phyloP scores from a whole-genome alignment of 2,329 filamentous ascomycete genomes.

The Fusarium lateritium region DNA sequence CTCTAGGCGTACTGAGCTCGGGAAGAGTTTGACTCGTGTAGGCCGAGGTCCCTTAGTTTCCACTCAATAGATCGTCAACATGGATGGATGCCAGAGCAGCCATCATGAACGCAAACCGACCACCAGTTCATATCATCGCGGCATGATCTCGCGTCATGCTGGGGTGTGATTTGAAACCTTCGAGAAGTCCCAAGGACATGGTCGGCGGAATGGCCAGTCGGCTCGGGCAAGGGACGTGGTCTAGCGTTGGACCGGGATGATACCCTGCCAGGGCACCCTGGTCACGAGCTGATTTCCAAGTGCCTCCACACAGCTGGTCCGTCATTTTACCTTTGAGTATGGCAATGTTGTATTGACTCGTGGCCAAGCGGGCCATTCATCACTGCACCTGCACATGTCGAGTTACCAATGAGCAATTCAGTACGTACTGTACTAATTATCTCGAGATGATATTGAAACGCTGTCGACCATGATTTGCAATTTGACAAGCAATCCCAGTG shows the following conservation, averaged over 20 bases:
- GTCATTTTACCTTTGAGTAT: slow-evolving; percentile 39
- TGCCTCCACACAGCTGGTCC: slow-evolving; percentile 34
- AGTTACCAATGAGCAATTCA: slow-evolving; percentile 1
- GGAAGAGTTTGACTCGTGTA: slow-evolving; percentile 23
- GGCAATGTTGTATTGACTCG: slow-evolving; percentile 44
- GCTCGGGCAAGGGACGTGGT: slow-evolving; percentile 36
- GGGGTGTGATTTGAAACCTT: slow-evolving; percentile 49
- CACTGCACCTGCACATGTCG: slow-evolving; percentile 26
- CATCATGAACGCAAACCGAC: slow-evolving; percentile 35
- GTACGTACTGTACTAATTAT: background rate
- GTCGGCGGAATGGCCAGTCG: slow-evolving; percentile 49
- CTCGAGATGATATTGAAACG: slow-evolving; percentile 22
- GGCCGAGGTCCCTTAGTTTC: slow-evolving; percentile 35
- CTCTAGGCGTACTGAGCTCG: background rate
- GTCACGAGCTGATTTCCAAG: slow-evolving; percentile 47
- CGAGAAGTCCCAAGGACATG: slow-evolving; percentile 52
- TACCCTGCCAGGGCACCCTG: slow-evolving; percentile 30
- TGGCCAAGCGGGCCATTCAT: slow-evolving; percentile 42
- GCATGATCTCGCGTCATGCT: slow-evolving; percentile 50
- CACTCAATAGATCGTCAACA: slow-evolving; percentile 45
- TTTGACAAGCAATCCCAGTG: slow-evolving; percentile 33
- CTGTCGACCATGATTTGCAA: slow-evolving; percentile 30
- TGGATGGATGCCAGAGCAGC: slow-evolving; percentile 42
- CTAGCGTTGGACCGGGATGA: slow-evolving; percentile 39
- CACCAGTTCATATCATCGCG: slow-evolving; percentile 46